Percentiles rank a stretch among this genome's conserved stretches.
Evolutionary conservation across 2,329 filamentous ascomycete genomes (phyloP).

Genomic region (Penicillium frequentans): DNA sequence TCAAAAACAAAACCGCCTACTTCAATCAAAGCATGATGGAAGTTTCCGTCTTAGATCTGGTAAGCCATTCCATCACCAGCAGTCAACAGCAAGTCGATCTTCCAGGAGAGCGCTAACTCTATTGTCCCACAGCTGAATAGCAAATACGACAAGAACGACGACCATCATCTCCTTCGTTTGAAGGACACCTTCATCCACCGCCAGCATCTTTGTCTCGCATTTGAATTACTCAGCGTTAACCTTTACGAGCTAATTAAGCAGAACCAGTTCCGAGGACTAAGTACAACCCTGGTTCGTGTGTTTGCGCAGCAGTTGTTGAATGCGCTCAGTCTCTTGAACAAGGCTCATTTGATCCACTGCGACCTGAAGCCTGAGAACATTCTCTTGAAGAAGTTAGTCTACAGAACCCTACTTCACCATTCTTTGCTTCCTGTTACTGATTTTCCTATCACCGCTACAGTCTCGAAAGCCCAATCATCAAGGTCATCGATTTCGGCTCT

Average conservation of each 20-base stretch:
- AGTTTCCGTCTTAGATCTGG: slow-evolving; percentile 92
- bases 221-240: slow-evolving; percentile 95
- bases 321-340: slow-evolving; percentile 87
- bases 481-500: slow-evolving; percentile 99
- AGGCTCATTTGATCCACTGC: slow-evolving; percentile 95
- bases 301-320: slow-evolving; percentile 97
- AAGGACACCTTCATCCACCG: slow-evolving; percentile 98
- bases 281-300: slow-evolving; percentile 93
- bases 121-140: slow-evolving; percentile 73
- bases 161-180: slow-evolving; percentile 89
- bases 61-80: slow-evolving; percentile 44
- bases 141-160: slow-evolving; percentile 98
- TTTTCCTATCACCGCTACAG: slow-evolving; percentile 37
- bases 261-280: slow-evolving; percentile 96
- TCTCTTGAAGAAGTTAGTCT: slow-evolving; percentile 78
- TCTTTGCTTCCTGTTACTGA: slow-evolving; percentile 3
- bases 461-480: slow-evolving; percentile 97
- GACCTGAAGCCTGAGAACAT: slow-evolving; percentile 99
- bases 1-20: slow-evolving; percentile 98
- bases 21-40: slow-evolving; percentile 99
- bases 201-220: slow-evolving; percentile 94
- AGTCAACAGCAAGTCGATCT: too few relatives aligned
- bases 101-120: background rate
- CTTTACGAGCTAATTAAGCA: slow-evolving; percentile 99
- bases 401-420: background rate